Conservation (phyloP, 495 filamentous ascomycete genomes). For the Neohortaea acidophila region DNA sequence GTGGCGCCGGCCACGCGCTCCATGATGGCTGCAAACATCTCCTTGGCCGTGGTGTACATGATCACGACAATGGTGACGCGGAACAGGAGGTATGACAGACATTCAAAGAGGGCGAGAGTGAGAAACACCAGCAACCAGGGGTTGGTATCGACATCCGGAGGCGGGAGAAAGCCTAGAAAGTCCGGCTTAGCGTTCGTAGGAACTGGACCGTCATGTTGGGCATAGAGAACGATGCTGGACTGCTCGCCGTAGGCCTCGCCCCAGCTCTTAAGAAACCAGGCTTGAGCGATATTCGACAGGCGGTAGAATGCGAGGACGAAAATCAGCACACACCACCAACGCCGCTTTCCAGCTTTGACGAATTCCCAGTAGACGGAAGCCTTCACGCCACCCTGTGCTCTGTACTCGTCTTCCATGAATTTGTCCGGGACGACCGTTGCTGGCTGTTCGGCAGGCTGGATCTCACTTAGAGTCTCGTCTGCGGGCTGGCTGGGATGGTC, state of each 20-base stretch:
- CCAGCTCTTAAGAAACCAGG: conserved; percentile 77
- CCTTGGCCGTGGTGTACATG: conserved; percentile 56
- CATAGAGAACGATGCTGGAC: background rate
- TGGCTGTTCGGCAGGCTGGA: conserved; percentile 16
- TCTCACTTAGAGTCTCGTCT: conserved; percentile 12
- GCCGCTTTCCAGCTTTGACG: conserved; percentile 56
- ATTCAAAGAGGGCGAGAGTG: conserved; percentile 41
- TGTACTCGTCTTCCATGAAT: conserved; percentile 68
- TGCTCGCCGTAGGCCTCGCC: conserved; percentile 48
- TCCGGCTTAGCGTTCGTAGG: conserved; percentile 17
- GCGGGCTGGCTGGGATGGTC: conserved; percentile 17
- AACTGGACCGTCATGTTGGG: conserved; percentile 19
- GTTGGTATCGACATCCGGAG: conserved; percentile 47
- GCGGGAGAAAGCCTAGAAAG: conserved; percentile 44
- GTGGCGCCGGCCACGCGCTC: conserved; percentile 55
- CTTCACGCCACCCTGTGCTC: conserved; percentile 61
- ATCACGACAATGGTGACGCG: conserved; percentile 52
- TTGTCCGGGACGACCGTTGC: conserved; percentile 46
- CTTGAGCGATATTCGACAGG: conserved; percentile 41
- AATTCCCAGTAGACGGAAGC: conserved; percentile 66
- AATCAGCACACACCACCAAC: conserved; percentile 53
- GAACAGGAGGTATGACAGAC: conserved; percentile 37
- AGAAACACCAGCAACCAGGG: conserved; percentile 62
- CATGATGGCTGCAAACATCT: conserved; percentile 55
- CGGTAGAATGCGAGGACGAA: conserved; percentile 44